phyloP scores from a whole-genome alignment of 2,329 filamentous ascomycete species.

The Trichoderma oligosporum region DNA sequence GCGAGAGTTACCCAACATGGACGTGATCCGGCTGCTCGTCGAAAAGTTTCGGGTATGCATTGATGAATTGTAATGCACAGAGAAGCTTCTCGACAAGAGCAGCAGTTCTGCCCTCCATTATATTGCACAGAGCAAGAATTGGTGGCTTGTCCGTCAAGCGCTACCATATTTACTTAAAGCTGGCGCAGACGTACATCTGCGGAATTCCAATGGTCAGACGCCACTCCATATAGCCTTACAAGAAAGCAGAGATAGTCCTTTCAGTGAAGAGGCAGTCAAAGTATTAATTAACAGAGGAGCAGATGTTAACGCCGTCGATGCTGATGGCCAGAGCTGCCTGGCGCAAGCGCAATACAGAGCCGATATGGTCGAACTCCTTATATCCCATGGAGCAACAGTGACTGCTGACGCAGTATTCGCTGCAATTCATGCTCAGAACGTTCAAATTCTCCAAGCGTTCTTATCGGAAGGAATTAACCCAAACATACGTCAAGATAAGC shows the following conservation, averaged over 20 bases:
- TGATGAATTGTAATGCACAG: conserved; percentile 22
- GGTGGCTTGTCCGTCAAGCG: conserved; percentile 27
- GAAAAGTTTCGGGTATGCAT: conserved; percentile 33
- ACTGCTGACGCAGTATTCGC: conserved; percentile 18
- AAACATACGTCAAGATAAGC: conserved; percentile 16
- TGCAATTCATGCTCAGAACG: conserved; percentile 18
- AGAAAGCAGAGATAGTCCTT: conserved; percentile 7
- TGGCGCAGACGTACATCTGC: conserved; percentile 21
- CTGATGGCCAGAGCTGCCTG: conserved; percentile 16
- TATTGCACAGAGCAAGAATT: conserved; percentile 16
- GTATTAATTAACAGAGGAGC: conserved; percentile 23
- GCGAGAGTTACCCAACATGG: conserved; percentile 33
- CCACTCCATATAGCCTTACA: conserved; percentile 23
- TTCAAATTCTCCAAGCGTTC: conserved; percentile 9
- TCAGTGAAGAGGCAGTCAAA: conserved; percentile 20
- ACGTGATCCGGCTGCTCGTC: conserved; percentile 34
- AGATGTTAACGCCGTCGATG: conserved; percentile 22
- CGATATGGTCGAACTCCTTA: conserved; percentile 18
- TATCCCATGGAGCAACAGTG: conserved; percentile 20
- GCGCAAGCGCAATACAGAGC: neutral
- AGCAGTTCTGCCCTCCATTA: conserved; percentile 20
- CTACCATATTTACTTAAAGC: conserved; percentile 23
- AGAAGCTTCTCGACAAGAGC: neutral
- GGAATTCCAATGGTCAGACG: conserved; percentile 14
- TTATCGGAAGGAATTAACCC: conserved; percentile 17